Conservation (phyloP, 352 stramenopile species). For the Phytophthora crassamura region DNA sequence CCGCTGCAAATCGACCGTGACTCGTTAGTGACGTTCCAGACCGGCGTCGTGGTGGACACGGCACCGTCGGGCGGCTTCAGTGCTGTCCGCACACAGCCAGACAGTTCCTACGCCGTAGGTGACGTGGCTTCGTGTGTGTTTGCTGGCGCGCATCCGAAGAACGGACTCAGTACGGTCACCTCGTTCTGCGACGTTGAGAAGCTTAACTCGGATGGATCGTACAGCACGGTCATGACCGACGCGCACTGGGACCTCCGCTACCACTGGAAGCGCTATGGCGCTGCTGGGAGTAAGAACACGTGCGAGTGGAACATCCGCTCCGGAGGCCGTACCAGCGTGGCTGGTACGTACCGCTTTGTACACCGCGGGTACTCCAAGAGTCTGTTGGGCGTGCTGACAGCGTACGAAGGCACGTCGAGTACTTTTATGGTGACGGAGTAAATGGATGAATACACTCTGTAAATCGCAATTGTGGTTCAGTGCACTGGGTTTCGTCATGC, state of each 20-base stretch:
- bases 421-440: conserved; percentile 29
- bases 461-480: too few species aligned
- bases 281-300: conserved; percentile 39
- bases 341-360: conserved; percentile 44
- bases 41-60: conserved; percentile 44
- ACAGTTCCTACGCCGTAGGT: conserved; percentile 32
- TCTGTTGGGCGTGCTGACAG: conserved; percentile 34
- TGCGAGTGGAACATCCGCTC: conserved; percentile 51
- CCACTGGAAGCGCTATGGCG: conserved; percentile 28
- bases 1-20: conserved; percentile 41
- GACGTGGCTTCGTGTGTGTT: conserved; percentile 41
- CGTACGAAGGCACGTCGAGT: conserved; percentile 38
- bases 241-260: conserved; percentile 55
- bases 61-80: conserved; percentile 34
- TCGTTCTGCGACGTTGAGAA: conserved; percentile 58
- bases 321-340: conserved; percentile 28
- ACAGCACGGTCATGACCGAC: conserved; percentile 41
- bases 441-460: not conserved
- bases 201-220: conserved; percentile 21
- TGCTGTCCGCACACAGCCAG: conserved; percentile 26
- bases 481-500: not conserved
- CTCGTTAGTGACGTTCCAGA: conserved; percentile 41
- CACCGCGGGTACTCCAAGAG: conserved; percentile 48
- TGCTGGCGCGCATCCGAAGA: conserved; percentile 48
- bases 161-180: conserved; percentile 32